A percentile compares a stretch with the other conserved stretches of the same genome.
These are phyloP conservation scores for Fagopyrum esculentum DNA, from an alignment of 148 eudicot species.

Conservation along the genomic window DNA sequence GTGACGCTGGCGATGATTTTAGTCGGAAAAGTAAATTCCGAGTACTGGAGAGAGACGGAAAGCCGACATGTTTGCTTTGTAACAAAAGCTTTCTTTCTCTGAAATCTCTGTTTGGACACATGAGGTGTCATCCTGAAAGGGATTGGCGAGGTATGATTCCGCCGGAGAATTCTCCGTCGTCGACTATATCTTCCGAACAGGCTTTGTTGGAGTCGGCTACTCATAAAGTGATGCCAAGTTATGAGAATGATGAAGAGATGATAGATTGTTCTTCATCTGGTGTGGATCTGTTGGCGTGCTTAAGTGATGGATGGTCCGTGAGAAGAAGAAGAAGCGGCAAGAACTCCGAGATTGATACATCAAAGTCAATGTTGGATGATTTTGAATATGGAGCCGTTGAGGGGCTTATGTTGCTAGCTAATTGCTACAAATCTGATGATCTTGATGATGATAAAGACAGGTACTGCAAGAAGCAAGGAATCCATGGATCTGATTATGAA, in stretches of 20 bases:
- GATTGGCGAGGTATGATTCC: slow-evolving; percentile 15
- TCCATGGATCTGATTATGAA: background rate
- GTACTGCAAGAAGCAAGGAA: background rate
- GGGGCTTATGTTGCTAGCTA: slow-evolving; percentile 21
- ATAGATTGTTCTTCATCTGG: background rate
- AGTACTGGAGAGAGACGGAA: background rate
- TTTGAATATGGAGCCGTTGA: background rate
- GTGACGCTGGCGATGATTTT: background rate
- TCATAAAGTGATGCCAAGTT: too few species aligned
- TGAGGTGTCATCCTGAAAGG: slow-evolving; percentile 28
- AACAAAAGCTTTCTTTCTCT: slow-evolving; percentile 7
- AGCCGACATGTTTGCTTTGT: slow-evolving; percentile 14
- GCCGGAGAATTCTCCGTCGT: background rate
- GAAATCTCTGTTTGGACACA: slow-evolving; percentile 23
- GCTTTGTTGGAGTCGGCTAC: background rate
- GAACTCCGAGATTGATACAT: background rate
- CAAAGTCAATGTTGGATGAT: slow-evolving; percentile 1
- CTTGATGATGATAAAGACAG: background rate
- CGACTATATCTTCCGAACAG: background rate
- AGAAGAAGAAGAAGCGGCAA: background rate
- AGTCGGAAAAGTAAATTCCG: background rate
- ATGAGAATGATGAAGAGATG: background rate
- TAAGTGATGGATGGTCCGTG: background rate
- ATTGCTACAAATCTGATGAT: background rate
- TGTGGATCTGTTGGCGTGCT: background rate